These are phyloP conservation scores for Aspergillus taichungensis DNA, from an alignment of 495 filamentous ascomycete species.

Conservation along the genomic window DNA sequence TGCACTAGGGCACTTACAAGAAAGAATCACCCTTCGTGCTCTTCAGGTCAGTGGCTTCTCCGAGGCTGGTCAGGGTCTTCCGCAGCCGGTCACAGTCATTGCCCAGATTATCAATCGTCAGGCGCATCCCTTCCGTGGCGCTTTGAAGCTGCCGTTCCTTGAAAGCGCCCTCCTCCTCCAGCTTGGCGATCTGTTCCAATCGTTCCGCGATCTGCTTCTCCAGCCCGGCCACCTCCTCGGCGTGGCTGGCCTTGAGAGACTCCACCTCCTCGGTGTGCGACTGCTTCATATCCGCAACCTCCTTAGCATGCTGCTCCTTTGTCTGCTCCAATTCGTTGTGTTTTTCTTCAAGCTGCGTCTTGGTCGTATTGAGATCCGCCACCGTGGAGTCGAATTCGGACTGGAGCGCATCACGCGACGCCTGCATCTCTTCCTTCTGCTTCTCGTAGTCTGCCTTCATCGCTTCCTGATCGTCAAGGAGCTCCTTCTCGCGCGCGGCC, in stretches of 20 bases:
- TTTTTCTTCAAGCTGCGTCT: conserved; percentile 19
- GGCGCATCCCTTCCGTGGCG: conserved; percentile 41
- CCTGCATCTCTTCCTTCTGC: conserved; percentile 35
- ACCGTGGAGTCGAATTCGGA: conserved; percentile 26
- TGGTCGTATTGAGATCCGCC: conserved; percentile 26
- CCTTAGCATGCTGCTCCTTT: conserved; percentile 21
- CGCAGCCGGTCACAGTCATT: conserved; percentile 48
- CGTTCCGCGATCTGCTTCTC: conserved; percentile 27
- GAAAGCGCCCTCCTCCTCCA: conserved; percentile 36
- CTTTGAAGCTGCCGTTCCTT: conserved; percentile 44
- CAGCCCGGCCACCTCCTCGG: conserved; percentile 30
- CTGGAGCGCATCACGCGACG: conserved; percentile 28
- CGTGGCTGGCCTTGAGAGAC: conserved; percentile 14
- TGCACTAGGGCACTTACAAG: conserved; percentile 47
- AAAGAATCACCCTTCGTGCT: conserved; percentile 50
- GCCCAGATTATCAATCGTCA: conserved; percentile 43
- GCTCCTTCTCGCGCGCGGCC: conserved; percentile 32
- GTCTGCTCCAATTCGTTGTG: conserved; percentile 25
- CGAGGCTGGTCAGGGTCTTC: conserved; percentile 49
- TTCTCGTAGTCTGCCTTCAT: conserved; percentile 36
- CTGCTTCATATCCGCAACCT: conserved; percentile 21
- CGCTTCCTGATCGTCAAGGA: conserved; percentile 28
- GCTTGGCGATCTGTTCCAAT: conserved; percentile 34
- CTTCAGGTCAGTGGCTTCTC: conserved; percentile 52
- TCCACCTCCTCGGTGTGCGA: conserved; percentile 27